Base-by-base conservation (phyloP, 2,329 filamentous ascomycete species). In the Teratosphaeria epicoccoides region DNA sequence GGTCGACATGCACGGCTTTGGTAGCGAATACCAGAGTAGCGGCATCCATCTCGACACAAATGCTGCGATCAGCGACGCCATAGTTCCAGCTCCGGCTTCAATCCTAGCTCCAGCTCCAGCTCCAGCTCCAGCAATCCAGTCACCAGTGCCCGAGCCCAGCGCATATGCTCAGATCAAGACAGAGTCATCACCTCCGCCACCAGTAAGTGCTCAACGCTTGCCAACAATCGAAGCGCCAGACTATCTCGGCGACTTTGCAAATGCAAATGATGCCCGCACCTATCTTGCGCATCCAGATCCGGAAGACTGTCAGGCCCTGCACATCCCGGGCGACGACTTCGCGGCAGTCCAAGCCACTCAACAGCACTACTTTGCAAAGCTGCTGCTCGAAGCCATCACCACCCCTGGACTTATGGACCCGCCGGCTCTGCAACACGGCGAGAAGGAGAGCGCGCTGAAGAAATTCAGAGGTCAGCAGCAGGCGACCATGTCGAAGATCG, bases 391-490 rank as follows among this genome's bases (percentile, higher is more conserved):
- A 20, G 47, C 46, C 11, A 28, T 52, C 10, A 1, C 6, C 23
- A 43, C 17, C 1, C 23, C 51, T 17, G 51, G 51, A 11, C 6
- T 26, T 5, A 12, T 14, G 7, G 9, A 43, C 24, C 24, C 40
- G 14, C 28, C 22, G 14, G 50, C 28, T 17, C 10, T 17, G 4
- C 33, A 40, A 17, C 20, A 17, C 23, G 17, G 22, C 20, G 11
- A 29, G 14, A 48, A 43, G 24, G 12, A 25, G 5, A 24, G 29
- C 17, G 20, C 22, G 10, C 9, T 20, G 22, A n/a, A 24, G 14
- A 46, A 37, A n/a, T 49, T 45, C 26, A 29, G 20, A 12, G 14
- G 26, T 3, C 51, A 52, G 51, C 51, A 52, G 14, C 10, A 33
- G 3, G 17, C 24, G 14, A 24, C 33, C 7, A 6, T 49, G 43